Conservation (phyloP, 208 protist genomes). For the Leishmania gerbilli region DNA sequence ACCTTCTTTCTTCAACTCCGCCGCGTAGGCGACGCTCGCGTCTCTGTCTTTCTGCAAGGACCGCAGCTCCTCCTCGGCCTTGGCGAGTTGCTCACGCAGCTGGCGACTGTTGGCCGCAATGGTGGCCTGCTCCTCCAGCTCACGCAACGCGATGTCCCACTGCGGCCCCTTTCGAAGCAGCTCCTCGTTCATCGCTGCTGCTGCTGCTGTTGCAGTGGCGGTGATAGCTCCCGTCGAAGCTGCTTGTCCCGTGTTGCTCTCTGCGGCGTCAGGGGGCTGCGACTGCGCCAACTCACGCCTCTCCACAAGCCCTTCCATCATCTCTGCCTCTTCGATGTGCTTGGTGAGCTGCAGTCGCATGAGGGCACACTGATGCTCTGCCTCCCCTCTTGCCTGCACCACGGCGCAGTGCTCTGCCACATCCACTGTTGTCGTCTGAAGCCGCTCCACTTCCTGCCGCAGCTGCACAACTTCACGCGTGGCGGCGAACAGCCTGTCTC, state of each 20-base stretch:
- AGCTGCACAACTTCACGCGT: constrained; percentile 50
- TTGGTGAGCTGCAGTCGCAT: constrained; percentile 40
- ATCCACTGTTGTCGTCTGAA: constrained; percentile 46
- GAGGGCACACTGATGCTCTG: constrained; percentile 32
- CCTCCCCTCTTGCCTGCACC: constrained; percentile 32
- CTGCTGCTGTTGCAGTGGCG: background rate
- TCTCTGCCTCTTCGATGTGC: constrained; percentile 30
- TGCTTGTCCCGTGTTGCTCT: background rate
- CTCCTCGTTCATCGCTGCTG: background rate
- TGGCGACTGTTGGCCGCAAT: constrained; percentile 20
- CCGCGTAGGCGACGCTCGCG: constrained; percentile 30
- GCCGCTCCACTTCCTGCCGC: constrained; percentile 36
- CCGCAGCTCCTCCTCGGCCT: constrained; percentile 19
- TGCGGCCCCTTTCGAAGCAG: constrained; percentile 26
- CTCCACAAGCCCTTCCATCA: constrained; percentile 17
- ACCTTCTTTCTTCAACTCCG: constrained; percentile 41
- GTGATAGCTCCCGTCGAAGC: background rate
- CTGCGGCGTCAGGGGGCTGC: constrained; percentile 3
- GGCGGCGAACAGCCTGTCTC: constrained; percentile 30
- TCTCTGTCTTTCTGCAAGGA: constrained; percentile 9
- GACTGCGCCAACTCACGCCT: constrained; percentile 4
- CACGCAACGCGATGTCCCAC: constrained; percentile 26
- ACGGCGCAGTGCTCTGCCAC: constrained; percentile 31
- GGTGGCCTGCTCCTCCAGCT: constrained; percentile 35
- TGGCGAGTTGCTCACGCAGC: constrained; percentile 29